These are phyloP conservation scores for Trichoderma simmonsii DNA, from an alignment of 2,329 filamentous ascomycete species.

Conservation along the genomic window DNA sequence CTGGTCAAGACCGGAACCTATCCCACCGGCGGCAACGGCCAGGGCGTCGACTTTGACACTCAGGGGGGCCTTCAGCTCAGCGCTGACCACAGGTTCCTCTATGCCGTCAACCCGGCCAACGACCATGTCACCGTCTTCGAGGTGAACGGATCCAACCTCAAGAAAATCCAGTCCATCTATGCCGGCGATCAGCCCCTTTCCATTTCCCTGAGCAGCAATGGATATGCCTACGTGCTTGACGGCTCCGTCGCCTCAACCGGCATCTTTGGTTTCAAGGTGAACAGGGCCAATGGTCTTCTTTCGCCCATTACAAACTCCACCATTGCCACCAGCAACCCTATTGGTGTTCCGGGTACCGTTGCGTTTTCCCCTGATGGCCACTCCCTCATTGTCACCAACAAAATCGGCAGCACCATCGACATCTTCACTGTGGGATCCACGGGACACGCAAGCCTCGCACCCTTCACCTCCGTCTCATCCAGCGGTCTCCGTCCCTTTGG, in stretches of 20 bases:
- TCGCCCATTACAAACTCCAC: slow-evolving; percentile 23
- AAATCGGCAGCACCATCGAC: slow-evolving; percentile 24
- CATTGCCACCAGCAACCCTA: slow-evolving; percentile 23
- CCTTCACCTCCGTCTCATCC: slow-evolving; percentile 19
- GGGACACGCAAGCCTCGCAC: slow-evolving; percentile 17
- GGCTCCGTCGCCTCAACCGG: slow-evolving; percentile 24
- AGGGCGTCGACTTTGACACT: slow-evolving; percentile 79
- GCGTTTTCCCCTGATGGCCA: slow-evolving; percentile 22
- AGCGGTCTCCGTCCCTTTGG: slow-evolving; percentile 21
- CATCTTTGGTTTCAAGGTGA: slow-evolving; percentile 24
- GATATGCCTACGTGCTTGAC: slow-evolving; percentile 23
- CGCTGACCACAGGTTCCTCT: slow-evolving; percentile 22
- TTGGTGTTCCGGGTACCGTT: slow-evolving; percentile 24
- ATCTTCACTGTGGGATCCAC: slow-evolving; percentile 21
- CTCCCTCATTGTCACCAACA: slow-evolving; percentile 24
- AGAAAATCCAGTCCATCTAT: slow-evolving; percentile 23
- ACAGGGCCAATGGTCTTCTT: slow-evolving; percentile 18
- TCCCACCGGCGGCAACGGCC: slow-evolving; percentile 24
- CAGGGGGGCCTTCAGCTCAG: slow-evolving; percentile 65
- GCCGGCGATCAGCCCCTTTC: slow-evolving; percentile 24
- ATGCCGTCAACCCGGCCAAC: slow-evolving; percentile 24
- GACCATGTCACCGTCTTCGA: slow-evolving; percentile 23
- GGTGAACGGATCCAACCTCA: slow-evolving; percentile 21
- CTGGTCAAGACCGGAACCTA: slow-evolving; percentile 20
- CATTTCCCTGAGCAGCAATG: slow-evolving; percentile 23